Conservation (phyloP, 2,329 filamentous ascomycete species). For the Aspergillaceae sp. region DNA sequence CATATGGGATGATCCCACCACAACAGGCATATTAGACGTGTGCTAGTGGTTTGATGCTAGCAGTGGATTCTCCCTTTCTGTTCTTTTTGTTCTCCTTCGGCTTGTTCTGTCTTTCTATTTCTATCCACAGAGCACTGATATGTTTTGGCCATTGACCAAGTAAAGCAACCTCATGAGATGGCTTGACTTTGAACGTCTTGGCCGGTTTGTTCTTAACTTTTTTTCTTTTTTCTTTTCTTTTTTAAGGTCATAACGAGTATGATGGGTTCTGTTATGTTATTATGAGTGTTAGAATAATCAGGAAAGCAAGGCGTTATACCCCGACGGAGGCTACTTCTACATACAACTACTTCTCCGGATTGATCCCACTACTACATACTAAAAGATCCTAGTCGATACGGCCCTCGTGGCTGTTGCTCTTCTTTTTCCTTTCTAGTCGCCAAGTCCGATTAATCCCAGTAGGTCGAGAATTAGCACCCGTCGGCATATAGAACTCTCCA, state of each 20-base stretch:
- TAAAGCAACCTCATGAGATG: no score
- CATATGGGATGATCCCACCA: conserved; percentile 31
- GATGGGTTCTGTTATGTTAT: conserved; percentile 14
- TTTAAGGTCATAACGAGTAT: conserved; percentile 18
- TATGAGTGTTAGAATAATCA: conserved; percentile 10
- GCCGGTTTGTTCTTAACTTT: neutral
- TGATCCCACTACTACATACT: neutral
- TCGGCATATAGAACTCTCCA: no score
- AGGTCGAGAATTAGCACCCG: no score
- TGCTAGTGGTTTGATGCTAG: neutral
- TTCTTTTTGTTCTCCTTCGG: neutral
- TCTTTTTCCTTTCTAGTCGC: neutral
- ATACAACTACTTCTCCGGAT: neutral
- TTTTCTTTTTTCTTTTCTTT: neutral
- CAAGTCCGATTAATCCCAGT: no score
- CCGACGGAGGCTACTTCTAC: conserved; percentile 8
- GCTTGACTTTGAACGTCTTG: no score
- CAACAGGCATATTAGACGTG: conserved; percentile 26
- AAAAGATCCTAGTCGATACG: conserved; percentile 1
- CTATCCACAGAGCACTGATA: no score
- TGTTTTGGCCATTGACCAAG: no score
- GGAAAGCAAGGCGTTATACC: conserved; percentile 25
- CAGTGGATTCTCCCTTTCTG: neutral
- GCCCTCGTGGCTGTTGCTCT: conserved; percentile 1
- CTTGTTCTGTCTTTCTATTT: neutral